Conservation (phyloP, 1,139 yeast species). For the Debaryomyces singareniensis region DNA sequence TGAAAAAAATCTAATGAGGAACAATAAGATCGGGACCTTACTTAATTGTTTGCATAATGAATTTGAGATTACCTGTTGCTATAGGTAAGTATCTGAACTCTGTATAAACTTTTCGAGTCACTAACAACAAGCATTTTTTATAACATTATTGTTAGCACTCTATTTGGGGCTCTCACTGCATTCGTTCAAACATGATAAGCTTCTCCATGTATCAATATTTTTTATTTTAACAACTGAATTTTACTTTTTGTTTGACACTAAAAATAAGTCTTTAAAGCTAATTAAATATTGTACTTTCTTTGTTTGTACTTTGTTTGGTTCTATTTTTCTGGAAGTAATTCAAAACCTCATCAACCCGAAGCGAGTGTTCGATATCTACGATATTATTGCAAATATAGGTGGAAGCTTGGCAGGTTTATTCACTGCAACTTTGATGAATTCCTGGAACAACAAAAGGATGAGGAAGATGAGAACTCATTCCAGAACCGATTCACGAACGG, state of each 20-base stretch:
- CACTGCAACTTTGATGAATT: constrained; percentile 11
- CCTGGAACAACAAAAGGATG: constrained; percentile 20
- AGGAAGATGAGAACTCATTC: background rate
- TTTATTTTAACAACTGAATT: constrained; percentile 45
- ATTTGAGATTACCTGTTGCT: no score
- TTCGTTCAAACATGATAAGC: constrained; percentile 45
- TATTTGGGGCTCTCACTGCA: constrained; percentile 50
- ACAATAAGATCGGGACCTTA: no score
- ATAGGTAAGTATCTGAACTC: no score
- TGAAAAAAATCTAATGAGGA: no score
- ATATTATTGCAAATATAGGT: constrained; percentile 37
- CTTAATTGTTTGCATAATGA: no score
- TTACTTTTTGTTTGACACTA: constrained; percentile 47
- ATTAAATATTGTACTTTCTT: constrained; percentile 36
- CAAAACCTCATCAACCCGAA: constrained; percentile 40
- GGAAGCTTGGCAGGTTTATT: constrained; percentile 28
- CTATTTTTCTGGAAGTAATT: constrained; percentile 47
- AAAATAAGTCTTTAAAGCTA: constrained; percentile 26
- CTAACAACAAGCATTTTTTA: constrained; percentile 26
- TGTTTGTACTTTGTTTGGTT: constrained; percentile 39
- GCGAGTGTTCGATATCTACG: constrained; percentile 43
- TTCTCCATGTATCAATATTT: constrained; percentile 46
- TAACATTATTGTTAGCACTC: constrained; percentile 25
- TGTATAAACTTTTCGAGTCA: no score
- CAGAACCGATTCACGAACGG: no score